phyloP scores from a whole-genome alignment of 345 rosid genomes.

The Populus davidiana region DNA sequence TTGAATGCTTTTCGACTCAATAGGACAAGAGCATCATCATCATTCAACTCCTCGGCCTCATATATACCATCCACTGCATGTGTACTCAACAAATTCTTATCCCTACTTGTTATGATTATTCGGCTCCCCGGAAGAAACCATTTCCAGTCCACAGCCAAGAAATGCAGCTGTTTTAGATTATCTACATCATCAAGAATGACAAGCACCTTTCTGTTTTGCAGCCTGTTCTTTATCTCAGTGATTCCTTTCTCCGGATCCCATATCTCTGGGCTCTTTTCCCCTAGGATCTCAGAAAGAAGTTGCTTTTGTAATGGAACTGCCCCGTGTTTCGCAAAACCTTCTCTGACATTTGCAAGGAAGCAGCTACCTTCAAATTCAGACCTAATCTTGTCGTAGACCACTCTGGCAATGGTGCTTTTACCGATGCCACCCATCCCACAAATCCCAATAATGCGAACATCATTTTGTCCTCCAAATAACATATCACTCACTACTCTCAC shows the following conservation, averaged over 20 bases:
- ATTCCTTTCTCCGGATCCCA: neutral
- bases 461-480: too few species aligned
- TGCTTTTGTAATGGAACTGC: neutral
- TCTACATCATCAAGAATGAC: conserved; percentile 17
- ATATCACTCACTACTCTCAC: too few species aligned
- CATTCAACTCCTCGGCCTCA: too few species aligned
- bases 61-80: conserved; percentile 1
- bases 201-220: neutral
- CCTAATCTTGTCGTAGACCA: neutral
- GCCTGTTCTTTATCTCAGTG: conserved; percentile 3
- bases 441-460: conserved; percentile 8
- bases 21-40: too few species aligned
- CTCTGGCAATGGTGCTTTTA: conserved; percentile 12
- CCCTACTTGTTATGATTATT: conserved; percentile 16
- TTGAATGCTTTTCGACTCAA: too few species aligned
- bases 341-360: conserved; percentile 13
- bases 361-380: conserved; percentile 12
- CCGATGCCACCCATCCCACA: conserved; percentile 17
- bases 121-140: conserved; percentile 20
- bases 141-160: neutral
- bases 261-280: neutral
- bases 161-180: neutral
- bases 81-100: conserved; percentile 6
- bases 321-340: neutral
- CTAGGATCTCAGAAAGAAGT: neutral